A percentile compares a stretch with the other conserved stretches of the same genome.
These are phyloP conservation scores for Epichloe scottii DNA, from an alignment of 2,329 filamentous ascomycete species.

Conservation along the genomic window DNA sequence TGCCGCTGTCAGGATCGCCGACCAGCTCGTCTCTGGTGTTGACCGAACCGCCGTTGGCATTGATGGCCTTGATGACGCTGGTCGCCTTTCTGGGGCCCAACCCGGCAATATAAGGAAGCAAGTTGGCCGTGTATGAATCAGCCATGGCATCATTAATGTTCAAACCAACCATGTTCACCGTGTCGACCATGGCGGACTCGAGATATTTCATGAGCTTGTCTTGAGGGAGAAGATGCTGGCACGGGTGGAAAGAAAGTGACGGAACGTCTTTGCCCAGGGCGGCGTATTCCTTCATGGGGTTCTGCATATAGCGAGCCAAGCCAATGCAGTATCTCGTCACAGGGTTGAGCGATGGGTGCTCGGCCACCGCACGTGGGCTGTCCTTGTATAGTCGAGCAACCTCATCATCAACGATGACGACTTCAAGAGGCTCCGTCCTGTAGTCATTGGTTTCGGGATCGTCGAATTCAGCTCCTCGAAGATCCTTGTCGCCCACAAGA, in stretches of 20 bases:
- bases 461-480: slow-evolving; percentile 71
- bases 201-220: slow-evolving; percentile 79
- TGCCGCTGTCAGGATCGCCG: slow-evolving; percentile 70
- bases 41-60: slow-evolving; percentile 77
- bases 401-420: slow-evolving; percentile 90
- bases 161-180: slow-evolving; percentile 93
- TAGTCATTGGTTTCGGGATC: slow-evolving; percentile 66
- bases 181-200: slow-evolving; percentile 95
- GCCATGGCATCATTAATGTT: slow-evolving; percentile 85
- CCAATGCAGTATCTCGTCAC: slow-evolving; percentile 83
- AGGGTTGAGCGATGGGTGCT: slow-evolving; percentile 69
- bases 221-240: slow-evolving; percentile 76
- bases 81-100: slow-evolving; percentile 86
- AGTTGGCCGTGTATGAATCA: slow-evolving; percentile 70
- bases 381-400: slow-evolving; percentile 94
- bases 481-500: slow-evolving; percentile 62
- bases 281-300: slow-evolving; percentile 92
- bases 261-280: slow-evolving; percentile 78
- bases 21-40: slow-evolving; percentile 77
- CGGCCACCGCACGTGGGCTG: slow-evolving; percentile 63
- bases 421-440: slow-evolving; percentile 67
- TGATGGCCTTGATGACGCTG: slow-evolving; percentile 63
- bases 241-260: slow-evolving; percentile 78
- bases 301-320: slow-evolving; percentile 83
- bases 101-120: slow-evolving; percentile 83